These are phyloP conservation scores for Tricholoma sp. DNA, from an alignment of 768 basidiomycete genomes.

Conservation along the genomic window DNA sequence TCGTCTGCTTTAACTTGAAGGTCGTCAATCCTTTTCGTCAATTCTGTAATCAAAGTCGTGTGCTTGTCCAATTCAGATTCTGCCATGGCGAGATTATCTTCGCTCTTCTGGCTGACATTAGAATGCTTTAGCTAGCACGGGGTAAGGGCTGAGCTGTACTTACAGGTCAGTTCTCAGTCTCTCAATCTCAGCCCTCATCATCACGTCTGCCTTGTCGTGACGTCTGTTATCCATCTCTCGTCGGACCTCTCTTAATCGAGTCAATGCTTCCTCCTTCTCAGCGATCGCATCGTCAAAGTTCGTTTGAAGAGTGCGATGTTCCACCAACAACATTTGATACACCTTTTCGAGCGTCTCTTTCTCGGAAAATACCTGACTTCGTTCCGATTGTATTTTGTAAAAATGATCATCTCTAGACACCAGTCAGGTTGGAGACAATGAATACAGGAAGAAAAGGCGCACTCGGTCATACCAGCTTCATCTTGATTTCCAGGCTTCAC, in stretches of 20 bases:
- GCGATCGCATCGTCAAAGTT: conserved; percentile 69
- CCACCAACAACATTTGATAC: conserved; percentile 69
- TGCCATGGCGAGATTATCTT: conserved; percentile 80
- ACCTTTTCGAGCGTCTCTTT: conserved; percentile 84
- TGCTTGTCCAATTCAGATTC: conserved; percentile 85
- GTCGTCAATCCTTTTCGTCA: conserved; percentile 78
- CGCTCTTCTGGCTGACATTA: conserved; percentile 78
- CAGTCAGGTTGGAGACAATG: neutral
- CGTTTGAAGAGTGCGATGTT: conserved; percentile 70
- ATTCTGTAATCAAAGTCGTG: conserved; percentile 57
- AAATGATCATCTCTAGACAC: conserved; percentile 79
- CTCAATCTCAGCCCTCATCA: conserved; percentile 78
- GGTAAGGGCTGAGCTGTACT: conserved; percentile 28
- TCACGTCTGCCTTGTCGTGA: conserved; percentile 70
- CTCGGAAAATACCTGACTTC: conserved; percentile 70
- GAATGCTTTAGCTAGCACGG: conserved; percentile 22
- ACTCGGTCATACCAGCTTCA: conserved; percentile 77
- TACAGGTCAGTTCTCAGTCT: conserved; percentile 79
- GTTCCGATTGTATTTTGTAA: conserved; percentile 78
- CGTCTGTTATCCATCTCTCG: conserved; percentile 56
- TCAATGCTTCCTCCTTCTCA: conserved; percentile 73
- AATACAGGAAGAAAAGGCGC: conserved; percentile 23
- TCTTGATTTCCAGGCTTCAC: conserved; percentile 42
- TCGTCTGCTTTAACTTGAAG: conserved; percentile 75
- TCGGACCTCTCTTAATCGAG: conserved; percentile 54